Evolutionary conservation across 2,329 filamentous ascomycete species (phyloP).

Genomic region (Fusarium heterosporum): DNA sequence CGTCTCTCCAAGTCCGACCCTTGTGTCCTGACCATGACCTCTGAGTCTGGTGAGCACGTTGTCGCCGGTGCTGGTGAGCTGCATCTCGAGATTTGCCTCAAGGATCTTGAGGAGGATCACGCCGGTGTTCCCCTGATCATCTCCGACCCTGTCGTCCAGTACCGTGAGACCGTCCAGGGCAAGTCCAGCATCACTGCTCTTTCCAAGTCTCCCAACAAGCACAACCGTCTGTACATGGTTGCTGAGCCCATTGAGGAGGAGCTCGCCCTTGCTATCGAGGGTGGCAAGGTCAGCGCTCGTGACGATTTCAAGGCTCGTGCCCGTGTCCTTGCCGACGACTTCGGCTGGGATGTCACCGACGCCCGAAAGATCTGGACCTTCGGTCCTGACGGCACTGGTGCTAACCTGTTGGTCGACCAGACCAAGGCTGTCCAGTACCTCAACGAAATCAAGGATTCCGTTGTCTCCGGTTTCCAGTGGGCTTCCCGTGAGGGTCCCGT

Average conservation of each 20-base stretch:
- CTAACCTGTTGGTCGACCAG: slow-evolving; percentile 99
- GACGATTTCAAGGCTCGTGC: slow-evolving; percentile 99
- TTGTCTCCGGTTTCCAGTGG: slow-evolving; percentile 99
- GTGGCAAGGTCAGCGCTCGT: slow-evolving; percentile 90
- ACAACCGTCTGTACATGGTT: slow-evolving; percentile 99
- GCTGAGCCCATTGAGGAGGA: slow-evolving; percentile 94
- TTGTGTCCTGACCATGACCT: slow-evolving; percentile 92
- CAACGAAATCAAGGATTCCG: slow-evolving; percentile 99
- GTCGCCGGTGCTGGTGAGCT: slow-evolving; percentile 99
- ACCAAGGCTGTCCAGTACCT: slow-evolving; percentile 99
- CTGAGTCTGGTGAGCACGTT: slow-evolving; percentile 96
- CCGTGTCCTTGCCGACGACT: slow-evolving; percentile 94
- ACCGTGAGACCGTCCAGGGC: slow-evolving; percentile 92
- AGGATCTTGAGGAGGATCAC: slow-evolving; percentile 99
- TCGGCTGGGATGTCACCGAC: slow-evolving; percentile 99
- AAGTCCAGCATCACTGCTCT: slow-evolving; percentile 95
- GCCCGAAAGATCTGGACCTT: slow-evolving; percentile 99
- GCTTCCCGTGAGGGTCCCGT: slow-evolving; percentile 97
- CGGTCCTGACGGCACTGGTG: slow-evolving; percentile 95
- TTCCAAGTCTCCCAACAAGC: slow-evolving; percentile 99
- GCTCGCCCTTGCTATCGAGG: slow-evolving; percentile 88
- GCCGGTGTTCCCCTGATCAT: slow-evolving; percentile 97
- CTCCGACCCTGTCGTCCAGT: slow-evolving; percentile 97
- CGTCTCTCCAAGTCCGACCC: slow-evolving; percentile 99
- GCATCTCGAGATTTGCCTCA: slow-evolving; percentile 99